Evolutionary conservation across 192 early-diverging fungal species (phyloP).

Genomic region (Coemansia furcata): DNA sequence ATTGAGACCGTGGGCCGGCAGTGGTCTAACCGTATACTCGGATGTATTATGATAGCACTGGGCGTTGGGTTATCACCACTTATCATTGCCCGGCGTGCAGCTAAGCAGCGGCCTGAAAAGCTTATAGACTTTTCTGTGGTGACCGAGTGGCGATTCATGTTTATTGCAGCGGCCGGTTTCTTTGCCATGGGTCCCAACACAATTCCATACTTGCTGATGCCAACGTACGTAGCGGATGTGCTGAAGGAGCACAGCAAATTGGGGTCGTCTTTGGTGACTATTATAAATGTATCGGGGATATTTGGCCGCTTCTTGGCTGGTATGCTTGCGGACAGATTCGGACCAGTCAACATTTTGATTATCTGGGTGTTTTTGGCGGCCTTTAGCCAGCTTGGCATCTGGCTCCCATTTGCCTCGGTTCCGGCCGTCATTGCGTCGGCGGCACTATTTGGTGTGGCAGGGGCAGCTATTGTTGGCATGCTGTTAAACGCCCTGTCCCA

Average conservation of each 20-base stretch:
- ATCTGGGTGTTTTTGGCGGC: slow-evolving; percentile 38
- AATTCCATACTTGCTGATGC: slow-evolving; percentile 48
- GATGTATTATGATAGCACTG: slow-evolving; percentile 27
- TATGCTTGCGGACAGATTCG: slow-evolving; percentile 36
- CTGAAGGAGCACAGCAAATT: slow-evolving; percentile 25
- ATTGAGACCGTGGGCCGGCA: slow-evolving; percentile 30
- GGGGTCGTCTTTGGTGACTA: slow-evolving; percentile 35
- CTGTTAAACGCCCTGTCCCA: slow-evolving; percentile 38
- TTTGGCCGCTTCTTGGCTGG: slow-evolving; percentile 46
- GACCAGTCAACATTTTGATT: slow-evolving; percentile 35
- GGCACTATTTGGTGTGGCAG: slow-evolving; percentile 42
- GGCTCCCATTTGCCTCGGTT: slow-evolving; percentile 40
- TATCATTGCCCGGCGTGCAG: slow-evolving; percentile 19
- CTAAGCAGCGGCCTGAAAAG: slow-evolving; percentile 3
- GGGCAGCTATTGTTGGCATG: slow-evolving; percentile 43
- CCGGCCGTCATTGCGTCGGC: slow-evolving; percentile 27
- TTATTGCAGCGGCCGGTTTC: slow-evolving; percentile 43
- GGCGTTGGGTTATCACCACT: slow-evolving; percentile 41
- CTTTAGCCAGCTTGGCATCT: slow-evolving; percentile 44
- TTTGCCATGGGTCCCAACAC: slow-evolving; percentile 53
- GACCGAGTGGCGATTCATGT: slow-evolving; percentile 36
- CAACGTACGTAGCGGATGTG: slow-evolving; percentile 40
- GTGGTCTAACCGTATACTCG: slow-evolving; percentile 45
- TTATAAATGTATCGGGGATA: slow-evolving; percentile 46
- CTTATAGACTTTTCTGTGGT: slow-evolving; percentile 39